These are phyloP conservation scores for Musa balbisiana DNA, from an alignment of 202 grass and related monocot genomes.

Conservation along the genomic window DNA sequence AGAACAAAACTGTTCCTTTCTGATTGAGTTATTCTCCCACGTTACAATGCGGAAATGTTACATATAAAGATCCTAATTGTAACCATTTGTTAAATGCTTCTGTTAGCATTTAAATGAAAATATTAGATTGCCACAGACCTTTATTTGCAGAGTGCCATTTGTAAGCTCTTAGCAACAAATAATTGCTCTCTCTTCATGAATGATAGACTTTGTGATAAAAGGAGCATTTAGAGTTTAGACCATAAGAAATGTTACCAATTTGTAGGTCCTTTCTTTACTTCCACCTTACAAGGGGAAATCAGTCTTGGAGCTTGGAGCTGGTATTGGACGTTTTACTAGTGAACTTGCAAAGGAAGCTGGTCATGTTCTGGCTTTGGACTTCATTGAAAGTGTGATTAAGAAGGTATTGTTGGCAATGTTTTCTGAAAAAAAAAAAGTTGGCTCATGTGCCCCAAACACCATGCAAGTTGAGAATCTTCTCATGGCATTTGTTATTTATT, in stretches of 20 bases:
- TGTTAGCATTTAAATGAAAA: too few relatives aligned
- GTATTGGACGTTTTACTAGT: conserved; percentile 91
- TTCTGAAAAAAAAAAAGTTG: background rate
- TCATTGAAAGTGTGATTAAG: conserved; percentile 97
- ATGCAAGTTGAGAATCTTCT: background rate
- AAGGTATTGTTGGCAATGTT: conserved; percentile 41
- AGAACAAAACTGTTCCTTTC: background rate
- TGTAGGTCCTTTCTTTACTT: conserved; percentile 73
- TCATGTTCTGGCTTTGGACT: conserved; percentile 85
- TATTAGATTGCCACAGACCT: too few relatives aligned
- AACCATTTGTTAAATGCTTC: background rate
- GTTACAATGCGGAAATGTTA: background rate
- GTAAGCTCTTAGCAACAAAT: background rate
- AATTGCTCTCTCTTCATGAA: background rate
- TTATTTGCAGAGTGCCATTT: background rate
- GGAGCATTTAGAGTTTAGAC: background rate
- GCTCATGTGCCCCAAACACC: background rate
- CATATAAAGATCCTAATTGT: background rate
- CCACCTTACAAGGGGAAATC: conserved; percentile 71
- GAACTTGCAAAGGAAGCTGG: conserved; percentile 83
- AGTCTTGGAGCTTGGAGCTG: conserved; percentile 80
- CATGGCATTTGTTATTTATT: background rate
- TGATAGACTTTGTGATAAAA: background rate
- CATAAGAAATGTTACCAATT: background rate
- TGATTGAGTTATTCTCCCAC: background rate